A percentile compares a stretch with the other conserved stretches of the same genome.
These are phyloP conservation scores for Penicillium tannophilum DNA, from an alignment of 495 filamentous ascomycete species.

Conservation along the genomic window DNA sequence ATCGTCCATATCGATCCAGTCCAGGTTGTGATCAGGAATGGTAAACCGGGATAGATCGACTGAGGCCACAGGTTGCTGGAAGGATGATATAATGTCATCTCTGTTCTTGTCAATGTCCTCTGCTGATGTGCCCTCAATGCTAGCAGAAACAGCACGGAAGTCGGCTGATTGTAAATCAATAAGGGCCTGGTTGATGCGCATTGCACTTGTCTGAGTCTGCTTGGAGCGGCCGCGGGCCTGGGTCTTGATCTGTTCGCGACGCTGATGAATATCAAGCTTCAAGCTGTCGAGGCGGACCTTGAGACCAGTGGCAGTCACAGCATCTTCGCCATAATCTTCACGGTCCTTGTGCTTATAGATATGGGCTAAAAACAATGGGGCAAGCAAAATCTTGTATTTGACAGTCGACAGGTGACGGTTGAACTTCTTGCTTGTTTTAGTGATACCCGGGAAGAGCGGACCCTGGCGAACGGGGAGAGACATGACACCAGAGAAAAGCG, in stretches of 20 bases:
- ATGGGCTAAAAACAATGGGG: slow-evolving; percentile 91
- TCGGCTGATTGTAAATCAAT: slow-evolving; percentile 91
- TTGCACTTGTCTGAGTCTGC: slow-evolving; percentile 78
- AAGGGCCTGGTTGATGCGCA: slow-evolving; percentile 93
- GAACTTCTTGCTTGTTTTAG: slow-evolving; percentile 98
- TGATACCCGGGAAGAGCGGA: slow-evolving; percentile 81
- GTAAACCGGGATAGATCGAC: slow-evolving; percentile 86
- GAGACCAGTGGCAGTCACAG: slow-evolving; percentile 87
- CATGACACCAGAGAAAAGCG: slow-evolving; percentile 91
- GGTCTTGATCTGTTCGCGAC: slow-evolving; percentile 87
- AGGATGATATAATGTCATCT: slow-evolving; percentile 58
- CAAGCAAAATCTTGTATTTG: slow-evolving; percentile 92
- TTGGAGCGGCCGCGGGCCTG: slow-evolving; percentile 70
- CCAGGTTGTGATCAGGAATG: slow-evolving; percentile 90
- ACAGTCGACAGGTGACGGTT: slow-evolving; percentile 94
- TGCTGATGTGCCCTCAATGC: slow-evolving; percentile 73
- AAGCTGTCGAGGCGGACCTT: slow-evolving; percentile 94
- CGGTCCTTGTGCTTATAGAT: slow-evolving; percentile 98
- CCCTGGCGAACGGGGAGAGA: slow-evolving; percentile 94
- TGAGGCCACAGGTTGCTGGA: slow-evolving; percentile 52
- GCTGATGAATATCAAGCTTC: slow-evolving; percentile 93
- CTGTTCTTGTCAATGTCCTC: slow-evolving; percentile 68
- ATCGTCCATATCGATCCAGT: slow-evolving; percentile 99
- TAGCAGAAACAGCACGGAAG: slow-evolving; percentile 90
- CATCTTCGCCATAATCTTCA: slow-evolving; percentile 78